Base-by-base conservation (phyloP, 148 eudicot species). In the Vaccinium darrowii region DNA sequence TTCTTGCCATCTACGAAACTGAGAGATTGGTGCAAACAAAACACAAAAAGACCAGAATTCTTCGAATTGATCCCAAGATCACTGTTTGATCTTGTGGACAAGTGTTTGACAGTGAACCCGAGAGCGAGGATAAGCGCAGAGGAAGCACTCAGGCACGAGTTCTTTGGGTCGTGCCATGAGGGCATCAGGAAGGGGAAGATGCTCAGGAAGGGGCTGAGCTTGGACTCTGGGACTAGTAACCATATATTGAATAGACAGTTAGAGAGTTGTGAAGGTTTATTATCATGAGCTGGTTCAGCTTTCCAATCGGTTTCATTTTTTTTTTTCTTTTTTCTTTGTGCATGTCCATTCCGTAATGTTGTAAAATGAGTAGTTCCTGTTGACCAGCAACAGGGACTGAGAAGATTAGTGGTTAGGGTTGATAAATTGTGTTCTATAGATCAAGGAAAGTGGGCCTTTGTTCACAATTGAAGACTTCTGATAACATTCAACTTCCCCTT, bases 71-170 rank as follows among this genome's bases (percentile, higher is more conserved):
- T 95, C 76, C 99, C 99, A 8, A 82, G 30, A 75, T 90, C 98
- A 63, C 91, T 95, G 9, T 90, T 92, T 82, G 98, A 97, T 92
- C 96, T 97, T 3, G 91, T 95, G n/a, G 96, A 97, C 75, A 97
- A 91, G 92, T 97, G 99, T 88, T 89, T 97, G 85, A 89, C 92
- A n/a, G 98, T 92, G 85, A 97, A 92, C 89, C 98, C 99, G 12
- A 92, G 99, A 86, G 77, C 76, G 54, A 97, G 99, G 89, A 91
- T 97, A 80, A 92, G 91, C 79, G 96, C 99, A 47, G 95, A 97
- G 47, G 96, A 97, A 89, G 99, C 98, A 78, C 92, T 95, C 52
- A 84, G 86, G 83, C 99, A 95, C 23, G 94, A 92, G 81, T 97
- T 97, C 81, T 97, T 97, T 13, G 79, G 82, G 74, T 89, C 95